Evolutionary conservation across 148 eudicot genomes (phyloP), one percentile per base, ranked within the genome.

Genomic region (Limonium bicolor): DNA sequence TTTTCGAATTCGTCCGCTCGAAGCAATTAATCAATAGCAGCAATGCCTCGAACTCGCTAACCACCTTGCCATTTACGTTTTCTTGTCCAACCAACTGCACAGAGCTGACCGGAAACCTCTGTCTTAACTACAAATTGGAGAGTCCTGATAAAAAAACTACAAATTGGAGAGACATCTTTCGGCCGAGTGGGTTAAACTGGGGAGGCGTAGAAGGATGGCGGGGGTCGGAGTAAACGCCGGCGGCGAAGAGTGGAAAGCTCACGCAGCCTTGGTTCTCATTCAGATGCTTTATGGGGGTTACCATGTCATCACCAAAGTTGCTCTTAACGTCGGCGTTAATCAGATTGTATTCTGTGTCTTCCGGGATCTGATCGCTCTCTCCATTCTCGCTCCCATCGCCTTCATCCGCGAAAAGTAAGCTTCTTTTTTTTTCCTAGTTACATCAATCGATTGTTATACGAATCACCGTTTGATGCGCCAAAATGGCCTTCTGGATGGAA

Each of bases 301-400:
- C 54, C 97, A 88, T 55, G 94, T 88, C 20, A 74, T 83, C 40
- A 80, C 94, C 32, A 88, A 80, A 54, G 55, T 83, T 4, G 97
- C 86, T 15, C 77, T 88, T 27, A 80, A 83, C 36, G 92, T 48
- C 9, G 97, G 97, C 11, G 60, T 80, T 25, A 83, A 77, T 62
- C 84, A 72, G 77, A 52, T 80, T 48, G 94, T 88, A 5, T 88
- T 88, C 59, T 83, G 97, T 48, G 66, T 88, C 12, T 71, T 53
- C 14, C 74, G 97, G 2, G 97, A 88, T 39, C 73, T 84, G 15
- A 18, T 88, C 16, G 97, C 97, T 27, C 73, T 83, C 39, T 61
- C 63, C 6, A 80, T 88, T 35, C 96, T 88, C 39, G 92, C 94
- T 49, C 96, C 96, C 26, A 50, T 83, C 23, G 96, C 96, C 23